Conservation (phyloP, 306 rosid species). For the Lathyrus tuberosus region DNA sequence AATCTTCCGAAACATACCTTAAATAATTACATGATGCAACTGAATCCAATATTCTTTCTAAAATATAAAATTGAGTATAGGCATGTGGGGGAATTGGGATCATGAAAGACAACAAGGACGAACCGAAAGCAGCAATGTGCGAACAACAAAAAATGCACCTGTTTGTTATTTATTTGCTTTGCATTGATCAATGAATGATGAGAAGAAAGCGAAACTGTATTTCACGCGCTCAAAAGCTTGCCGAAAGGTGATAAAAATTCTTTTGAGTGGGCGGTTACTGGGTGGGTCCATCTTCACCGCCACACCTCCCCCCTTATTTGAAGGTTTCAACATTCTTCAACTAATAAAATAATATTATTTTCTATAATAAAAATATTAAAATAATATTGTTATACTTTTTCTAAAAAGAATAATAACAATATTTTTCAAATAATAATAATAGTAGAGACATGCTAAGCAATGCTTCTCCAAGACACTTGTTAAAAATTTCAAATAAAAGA, state of each 20-base stretch:
- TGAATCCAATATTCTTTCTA: neutral
- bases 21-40: neutral
- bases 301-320: neutral
- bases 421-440: too few relatives aligned
- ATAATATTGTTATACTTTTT: too few relatives aligned
- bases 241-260: neutral
- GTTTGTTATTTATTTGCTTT: neutral
- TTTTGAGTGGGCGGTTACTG: neutral
- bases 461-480: too few relatives aligned
- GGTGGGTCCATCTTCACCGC: conserved; percentile 5
- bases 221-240: conserved; percentile 12
- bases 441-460: too few relatives aligned
- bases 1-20: too few relatives aligned
- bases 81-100: conserved; percentile 8
- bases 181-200: neutral
- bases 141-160: neutral
- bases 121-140: neutral
- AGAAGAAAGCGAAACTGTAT: neutral
- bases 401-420: too few relatives aligned
- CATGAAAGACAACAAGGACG: conserved; percentile 2
- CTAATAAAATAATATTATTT: too few relatives aligned
- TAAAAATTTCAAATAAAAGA: too few relatives aligned
- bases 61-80: neutral
- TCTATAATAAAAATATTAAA: too few relatives aligned
- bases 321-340: neutral